Percentiles rank a stretch among this genome's conserved stretches.
Evolutionary conservation across 257 asterid species (phyloP).

Genomic region (Fraxinus pennsylvanica): DNA sequence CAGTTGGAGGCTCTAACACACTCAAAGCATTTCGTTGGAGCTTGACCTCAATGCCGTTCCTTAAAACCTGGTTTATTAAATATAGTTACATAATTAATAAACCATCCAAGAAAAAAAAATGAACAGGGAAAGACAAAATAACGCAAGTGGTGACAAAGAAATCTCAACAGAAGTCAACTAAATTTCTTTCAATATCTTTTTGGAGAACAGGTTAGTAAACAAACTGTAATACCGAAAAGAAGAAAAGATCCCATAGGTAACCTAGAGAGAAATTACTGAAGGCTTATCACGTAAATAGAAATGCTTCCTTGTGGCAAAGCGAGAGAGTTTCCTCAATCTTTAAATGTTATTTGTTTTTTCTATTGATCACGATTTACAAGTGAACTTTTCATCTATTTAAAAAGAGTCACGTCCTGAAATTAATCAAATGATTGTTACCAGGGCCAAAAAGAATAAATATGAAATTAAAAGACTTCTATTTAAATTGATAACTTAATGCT

Average conservation of each 20-base stretch:
- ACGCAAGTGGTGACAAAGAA: too few species aligned
- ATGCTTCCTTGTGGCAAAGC: too few species aligned
- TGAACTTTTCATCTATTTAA: too few species aligned
- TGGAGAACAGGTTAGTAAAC: neutral
- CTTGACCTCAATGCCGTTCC: conserved; percentile 93
- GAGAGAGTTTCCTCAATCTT: too few species aligned
- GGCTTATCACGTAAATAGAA: too few species aligned
- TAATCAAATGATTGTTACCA: neutral
- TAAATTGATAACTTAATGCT: neutral
- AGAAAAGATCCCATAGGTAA: neutral
- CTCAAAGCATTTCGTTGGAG: conserved; percentile 95
- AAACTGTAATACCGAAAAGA: neutral
- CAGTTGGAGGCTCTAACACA: conserved; percentile 87
- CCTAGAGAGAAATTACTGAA: neutral
- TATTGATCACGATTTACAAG: too few species aligned
- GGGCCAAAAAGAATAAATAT: neutral
- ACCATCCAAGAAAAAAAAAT: neutral
- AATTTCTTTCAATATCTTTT: neutral
- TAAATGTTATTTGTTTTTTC: too few species aligned
- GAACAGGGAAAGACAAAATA: neutral
- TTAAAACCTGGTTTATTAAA: conserved; percentile 61
- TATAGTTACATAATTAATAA: too few species aligned
- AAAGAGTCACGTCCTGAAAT: neutral
- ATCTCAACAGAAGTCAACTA: neutral
- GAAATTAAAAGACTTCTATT: neutral